Evolutionary conservation across 179 eudicot species (phyloP).

Genomic region (Amaranthus tricolor): DNA sequence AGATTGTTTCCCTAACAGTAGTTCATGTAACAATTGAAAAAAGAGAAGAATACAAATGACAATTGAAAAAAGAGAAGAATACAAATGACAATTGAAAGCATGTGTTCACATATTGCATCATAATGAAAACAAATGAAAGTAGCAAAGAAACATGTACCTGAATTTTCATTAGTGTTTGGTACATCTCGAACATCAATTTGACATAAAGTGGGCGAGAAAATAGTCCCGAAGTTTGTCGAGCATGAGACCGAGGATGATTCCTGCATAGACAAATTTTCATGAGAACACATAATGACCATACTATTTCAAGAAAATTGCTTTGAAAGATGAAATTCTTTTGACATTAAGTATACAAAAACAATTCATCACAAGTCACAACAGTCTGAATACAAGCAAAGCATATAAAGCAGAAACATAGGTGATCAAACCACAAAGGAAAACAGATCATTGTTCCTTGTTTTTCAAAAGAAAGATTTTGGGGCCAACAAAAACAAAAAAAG

Average conservation of each 20-base stretch:
- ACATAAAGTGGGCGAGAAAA: conserved; percentile 59
- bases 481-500: no score
- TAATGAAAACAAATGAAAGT: not conserved
- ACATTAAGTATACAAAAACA: not conserved
- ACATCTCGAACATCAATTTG: conserved; percentile 34
- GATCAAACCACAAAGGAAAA: no score
- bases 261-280: conserved; percentile 36
- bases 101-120: not conserved
- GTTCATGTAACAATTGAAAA: not conserved
- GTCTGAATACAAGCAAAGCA: not conserved
- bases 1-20: not conserved
- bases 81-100: not conserved
- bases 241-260: conserved; percentile 46
- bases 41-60: no score
- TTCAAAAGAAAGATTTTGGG: no score
- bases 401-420: no score
- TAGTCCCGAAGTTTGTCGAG: conserved; percentile 53
- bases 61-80: not conserved
- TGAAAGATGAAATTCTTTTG: not conserved
- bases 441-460: no score
- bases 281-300: not conserved
- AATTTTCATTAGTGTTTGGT: conserved; percentile 23
- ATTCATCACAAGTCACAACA: no score
- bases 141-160: conserved; percentile 43
- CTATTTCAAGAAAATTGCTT: not conserved